phyloP scores from a whole-genome alignment of 2,329 filamentous ascomycete species.

The Alternaria burnsii region DNA sequence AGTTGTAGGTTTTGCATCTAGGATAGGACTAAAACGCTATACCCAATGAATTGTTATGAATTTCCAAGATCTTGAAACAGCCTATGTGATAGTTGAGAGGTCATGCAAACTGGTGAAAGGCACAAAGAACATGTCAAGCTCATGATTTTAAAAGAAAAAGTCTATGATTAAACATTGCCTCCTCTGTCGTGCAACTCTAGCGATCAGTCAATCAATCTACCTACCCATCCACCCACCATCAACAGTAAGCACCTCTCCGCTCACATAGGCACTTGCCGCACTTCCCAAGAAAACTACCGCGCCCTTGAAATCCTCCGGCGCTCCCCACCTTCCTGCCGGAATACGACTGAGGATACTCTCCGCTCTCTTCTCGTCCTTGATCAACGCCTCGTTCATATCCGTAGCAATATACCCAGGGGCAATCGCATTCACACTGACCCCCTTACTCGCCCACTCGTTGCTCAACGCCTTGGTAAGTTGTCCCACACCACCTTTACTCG shows the following conservation, averaged over 20 bases:
- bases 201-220: conserved; percentile 51
- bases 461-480: conserved; percentile 85
- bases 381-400: conserved; percentile 90
- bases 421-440: conserved; percentile 86
- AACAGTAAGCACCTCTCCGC: conserved; percentile 81
- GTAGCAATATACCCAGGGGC: conserved; percentile 90
- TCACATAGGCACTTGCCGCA: conserved; percentile 80
- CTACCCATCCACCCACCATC: conserved; percentile 95
- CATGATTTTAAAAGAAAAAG: background rate
- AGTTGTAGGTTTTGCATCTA: conserved; percentile 12
- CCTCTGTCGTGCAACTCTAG: background rate
- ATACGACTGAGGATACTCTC: conserved; percentile 81
- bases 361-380: conserved; percentile 74
- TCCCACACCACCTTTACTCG: conserved; percentile 83
- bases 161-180: background rate
- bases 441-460: conserved; percentile 85
- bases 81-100: background rate
- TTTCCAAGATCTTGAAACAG: background rate
- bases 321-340: conserved; percentile 84
- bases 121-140: background rate
- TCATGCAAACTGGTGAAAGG: background rate
- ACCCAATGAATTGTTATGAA: conserved; percentile 15
- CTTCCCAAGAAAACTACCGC: conserved; percentile 80
- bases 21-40: conserved; percentile 16
- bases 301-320: conserved; percentile 87